Percentiles rank a stretch among this genome's conserved stretches.
Evolutionary conservation across 306 rosid species (phyloP).

Genomic region (Corylus heterophylla): DNA sequence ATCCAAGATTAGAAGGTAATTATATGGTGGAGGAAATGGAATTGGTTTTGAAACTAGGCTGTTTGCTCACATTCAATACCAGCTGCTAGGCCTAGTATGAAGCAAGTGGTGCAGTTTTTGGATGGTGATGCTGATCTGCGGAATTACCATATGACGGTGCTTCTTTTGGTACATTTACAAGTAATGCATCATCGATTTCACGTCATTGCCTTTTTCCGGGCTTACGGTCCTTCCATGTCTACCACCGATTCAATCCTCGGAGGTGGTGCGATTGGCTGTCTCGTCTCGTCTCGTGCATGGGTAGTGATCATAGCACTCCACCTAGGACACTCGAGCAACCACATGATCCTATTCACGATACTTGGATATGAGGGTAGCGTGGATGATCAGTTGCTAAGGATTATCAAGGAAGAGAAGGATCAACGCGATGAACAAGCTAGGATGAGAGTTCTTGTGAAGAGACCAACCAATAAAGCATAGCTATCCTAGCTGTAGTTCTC

Average conservation of each 20-base stretch:
- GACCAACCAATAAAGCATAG: too few relatives aligned
- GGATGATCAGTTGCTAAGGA: too few relatives aligned
- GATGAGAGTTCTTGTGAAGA: too few relatives aligned
- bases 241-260: background rate
- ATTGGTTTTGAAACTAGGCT: background rate
- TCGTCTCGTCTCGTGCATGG: too few relatives aligned
- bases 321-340: too few relatives aligned
- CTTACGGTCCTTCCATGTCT: background rate
- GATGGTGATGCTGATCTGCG: background rate
- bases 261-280: background rate
- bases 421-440: too few relatives aligned
- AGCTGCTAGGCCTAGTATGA: background rate
- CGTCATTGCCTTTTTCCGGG: background rate
- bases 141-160: background rate
- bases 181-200: background rate
- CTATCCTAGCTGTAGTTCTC: too few relatives aligned
- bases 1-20: conserved; percentile 1
- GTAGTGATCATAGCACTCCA: too few relatives aligned
- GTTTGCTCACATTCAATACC: background rate
- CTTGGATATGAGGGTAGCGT: too few relatives aligned
- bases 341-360: too few relatives aligned
- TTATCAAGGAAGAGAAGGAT: too few relatives aligned
- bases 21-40: background rate
- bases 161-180: background rate
- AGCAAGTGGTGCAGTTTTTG: background rate